Evolutionary conservation across 768 basidiomycete genomes (phyloP), one percentile per base, ranked within the genome.

Genomic region (Phaffia tasmanica): DNA sequence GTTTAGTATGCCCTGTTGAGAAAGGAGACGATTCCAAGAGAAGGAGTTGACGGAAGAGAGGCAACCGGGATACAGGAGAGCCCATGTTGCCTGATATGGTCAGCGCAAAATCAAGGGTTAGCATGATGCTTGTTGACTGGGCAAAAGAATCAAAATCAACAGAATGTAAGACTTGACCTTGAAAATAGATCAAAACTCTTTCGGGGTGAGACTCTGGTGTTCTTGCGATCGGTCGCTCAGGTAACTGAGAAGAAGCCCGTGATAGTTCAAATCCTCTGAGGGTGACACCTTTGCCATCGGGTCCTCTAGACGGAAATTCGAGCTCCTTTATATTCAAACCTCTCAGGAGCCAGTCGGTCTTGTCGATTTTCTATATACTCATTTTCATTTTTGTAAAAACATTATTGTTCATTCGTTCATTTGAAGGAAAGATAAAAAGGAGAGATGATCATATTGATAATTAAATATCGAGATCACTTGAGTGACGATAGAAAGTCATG

Each of bases 41-140:
- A 62, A 72, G 59, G 60, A 71, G 72, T 4, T 69, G 64, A 1
- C 79, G 70, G 70, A 82, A 81, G 49, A 81, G 72, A 1, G 81
- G 80, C 11, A 81, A 65, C 15, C 81, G 79, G 18, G 77, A 74
- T 2, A 82, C 72, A 0, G 81, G 81, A 48, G 80, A 81, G 1
- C 81, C 81, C 3, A 81, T 80, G 67, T 82, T 82, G n/a, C 81
- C 81, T 65, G 29, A 15, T 8, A 6, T 30, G 18, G 29, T 21
- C 27, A 23, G 25, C 3, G 7, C 14, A 18, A 9, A 47, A 30
- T 21, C 5, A 29, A 14, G 54, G 5, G 14, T 55, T n/a, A 48
- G 54, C 29, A 15, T 18, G 32, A 19, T 6, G 27, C 27, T 8
- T 16, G 27, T 19, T n/a, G 27, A 57, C 27, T 23, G 56, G 27